Conservation (phyloP, 2,329 filamentous ascomycete species). For the Clonostachys byssicola region DNA sequence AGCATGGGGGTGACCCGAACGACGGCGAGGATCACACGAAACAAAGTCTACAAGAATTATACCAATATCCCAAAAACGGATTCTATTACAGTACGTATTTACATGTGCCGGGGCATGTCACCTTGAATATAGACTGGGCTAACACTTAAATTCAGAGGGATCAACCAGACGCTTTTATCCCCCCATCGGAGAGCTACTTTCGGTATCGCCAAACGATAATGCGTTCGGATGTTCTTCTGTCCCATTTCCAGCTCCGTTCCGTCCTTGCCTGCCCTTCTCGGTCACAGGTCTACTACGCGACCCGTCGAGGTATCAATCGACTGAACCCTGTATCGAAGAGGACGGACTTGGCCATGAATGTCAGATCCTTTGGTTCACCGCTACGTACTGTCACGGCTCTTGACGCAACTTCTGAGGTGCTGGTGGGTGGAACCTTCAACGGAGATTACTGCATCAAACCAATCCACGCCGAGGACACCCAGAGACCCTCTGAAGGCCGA, state of each 20-base stretch:
- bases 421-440: constrained; percentile 56
- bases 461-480: constrained; percentile 32
- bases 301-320: constrained; percentile 40
- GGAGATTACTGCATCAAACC: constrained; percentile 49
- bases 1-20: constrained; percentile 44
- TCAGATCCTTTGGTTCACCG: constrained; percentile 4
- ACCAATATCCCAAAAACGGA: constrained; percentile 46
- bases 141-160: no score
- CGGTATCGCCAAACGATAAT: constrained; percentile 55
- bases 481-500: constrained; percentile 33
- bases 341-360: constrained; percentile 21
- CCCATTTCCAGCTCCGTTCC: constrained; percentile 66
- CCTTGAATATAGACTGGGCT: no score
- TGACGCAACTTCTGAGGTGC: constrained; percentile 45
- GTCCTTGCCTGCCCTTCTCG: constrained; percentile 53
- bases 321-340: constrained; percentile 45
- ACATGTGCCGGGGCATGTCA: no score
- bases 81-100: not conserved
- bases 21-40: constrained; percentile 41
- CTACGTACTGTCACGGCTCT: constrained; percentile 44
- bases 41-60: constrained; percentile 52
- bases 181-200: constrained; percentile 45
- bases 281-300: constrained; percentile 54
- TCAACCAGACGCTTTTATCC: constrained; percentile 15
- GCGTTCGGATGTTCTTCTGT: constrained; percentile 44